Evolutionary conservation across 495 filamentous ascomycete genomes (phyloP), one percentile per base, ranked within the genome.

Genomic region (Aspergillus sclerotiicarbonarius): DNA sequence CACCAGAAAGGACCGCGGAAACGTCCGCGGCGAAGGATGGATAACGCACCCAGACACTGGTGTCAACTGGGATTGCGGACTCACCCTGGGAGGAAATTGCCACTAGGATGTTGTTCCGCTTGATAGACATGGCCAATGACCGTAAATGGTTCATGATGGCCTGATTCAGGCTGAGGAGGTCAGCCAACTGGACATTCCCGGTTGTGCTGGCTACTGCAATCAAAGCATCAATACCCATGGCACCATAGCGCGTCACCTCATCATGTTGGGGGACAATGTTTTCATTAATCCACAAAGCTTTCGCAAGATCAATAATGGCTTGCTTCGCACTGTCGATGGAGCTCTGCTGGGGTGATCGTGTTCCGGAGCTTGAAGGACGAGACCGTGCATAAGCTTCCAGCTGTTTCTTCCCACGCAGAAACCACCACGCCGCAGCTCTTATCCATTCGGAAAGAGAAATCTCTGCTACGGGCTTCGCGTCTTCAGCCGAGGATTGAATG

Each of bases 341-440:
- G 13, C 51, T 60, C 0, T 59, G 62, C 8, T 64, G 66, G 8
- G 56, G 51, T 8, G 66, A 64, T 10, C 60, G 33, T 15, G 51
- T 45, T 31, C 46, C 49, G 18, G 83, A 69, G 30, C 70, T 77
- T 1, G 78, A 64, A 8, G 86, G 81, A 8, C 81, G 81, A 33
- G 82, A 81, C 54, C 89, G 81, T 46, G 91, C 85, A 54, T 85
- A 79, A 9, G 72, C 73, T 72, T 96, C 91, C 48, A 96, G 74
- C 6, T 82, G 80, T 46, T 84, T 80, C 61, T 90, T 84, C 52
- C 90, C 92, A 35, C 80, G 84, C 57, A 95, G 65, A 63, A 96
- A 96, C 92, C 92, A 96, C 92, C 92, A 96, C 3, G 88, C 68
- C 16, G 84, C 84, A 45, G 84, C 87, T 57, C 87, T 76, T 12